A percentile compares a stretch with the other conserved stretches of the same genome.
phyloP scores from a whole-genome alignment of 2,329 filamentous ascomycete genomes.

The Allantophomopsis cytisporea region DNA sequence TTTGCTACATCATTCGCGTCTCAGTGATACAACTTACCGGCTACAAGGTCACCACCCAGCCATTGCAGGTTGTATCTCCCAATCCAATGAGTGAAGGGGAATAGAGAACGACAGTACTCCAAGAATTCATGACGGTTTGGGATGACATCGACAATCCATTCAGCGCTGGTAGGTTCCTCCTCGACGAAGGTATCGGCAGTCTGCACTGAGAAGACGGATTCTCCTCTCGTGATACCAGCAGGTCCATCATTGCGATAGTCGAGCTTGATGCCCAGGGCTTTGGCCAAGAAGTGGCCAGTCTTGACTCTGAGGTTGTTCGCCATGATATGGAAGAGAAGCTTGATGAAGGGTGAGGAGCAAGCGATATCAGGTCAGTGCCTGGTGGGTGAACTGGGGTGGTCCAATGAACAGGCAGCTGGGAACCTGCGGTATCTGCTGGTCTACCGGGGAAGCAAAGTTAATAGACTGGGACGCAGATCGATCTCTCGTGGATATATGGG shows the following conservation, averaged over 20 bases:
- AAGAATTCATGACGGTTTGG: conserved; percentile 42
- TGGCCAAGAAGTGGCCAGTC: conserved; percentile 62
- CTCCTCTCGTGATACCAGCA: conserved; percentile 55
- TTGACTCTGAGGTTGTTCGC: conserved; percentile 23
- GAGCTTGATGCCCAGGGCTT: conserved; percentile 70
- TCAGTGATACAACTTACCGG: conserved; percentile 39
- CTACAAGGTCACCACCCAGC: conserved; percentile 79
- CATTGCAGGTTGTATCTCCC: conserved; percentile 78
- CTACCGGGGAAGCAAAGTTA: too few relatives aligned
- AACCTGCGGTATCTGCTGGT: too few relatives aligned
- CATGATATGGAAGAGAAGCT: neutral
- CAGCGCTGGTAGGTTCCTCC: conserved; percentile 58
- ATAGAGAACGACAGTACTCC: conserved; percentile 56
- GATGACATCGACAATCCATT: conserved; percentile 54
- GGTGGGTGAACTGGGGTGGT: too few relatives aligned
- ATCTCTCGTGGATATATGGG: too few relatives aligned
- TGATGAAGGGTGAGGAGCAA: too few relatives aligned
- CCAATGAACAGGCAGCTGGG: too few relatives aligned
- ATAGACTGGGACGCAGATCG: too few relatives aligned
- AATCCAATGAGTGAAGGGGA: conserved; percentile 89
- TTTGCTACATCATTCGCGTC: neutral
- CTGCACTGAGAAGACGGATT: conserved; percentile 63
- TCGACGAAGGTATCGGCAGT: conserved; percentile 74
- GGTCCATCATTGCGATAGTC: conserved; percentile 47
- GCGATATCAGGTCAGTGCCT: too few relatives aligned